A percentile compares a stretch with the other conserved stretches of the same genome.
These are phyloP conservation scores for Plasmopara halstedii DNA, from an alignment of 352 stramenopile species.

Conservation along the genomic window DNA sequence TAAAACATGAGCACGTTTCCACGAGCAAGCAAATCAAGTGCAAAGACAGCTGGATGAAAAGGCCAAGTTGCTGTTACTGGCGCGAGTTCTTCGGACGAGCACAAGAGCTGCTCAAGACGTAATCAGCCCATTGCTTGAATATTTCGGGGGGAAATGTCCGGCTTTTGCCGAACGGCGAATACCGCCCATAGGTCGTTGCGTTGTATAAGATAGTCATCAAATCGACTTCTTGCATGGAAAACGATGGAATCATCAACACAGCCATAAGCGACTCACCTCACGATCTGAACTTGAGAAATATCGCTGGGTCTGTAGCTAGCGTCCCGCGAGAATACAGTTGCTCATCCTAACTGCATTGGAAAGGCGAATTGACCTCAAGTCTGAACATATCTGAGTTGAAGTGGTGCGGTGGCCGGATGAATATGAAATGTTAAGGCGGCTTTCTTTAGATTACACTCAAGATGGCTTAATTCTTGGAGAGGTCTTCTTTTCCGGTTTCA, in stretches of 20 bases:
- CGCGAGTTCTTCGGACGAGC: constrained; percentile 9
- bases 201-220: not conserved
- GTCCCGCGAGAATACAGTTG: not conserved
- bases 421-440: no score
- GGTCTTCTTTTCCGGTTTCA: no score
- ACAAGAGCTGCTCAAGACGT: constrained; percentile 2
- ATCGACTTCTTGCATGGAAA: no score
- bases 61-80: constrained; percentile 22
- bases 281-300: not conserved
- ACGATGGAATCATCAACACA: no score
- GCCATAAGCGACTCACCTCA: not conserved
- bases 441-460: no score
- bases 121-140: constrained; percentile 7
- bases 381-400: not conserved
- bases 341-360: not conserved
- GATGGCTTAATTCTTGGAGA: no score
- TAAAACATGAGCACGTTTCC: constrained; percentile 2
- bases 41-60: constrained; percentile 21
- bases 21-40: constrained; percentile 8
- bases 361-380: not conserved
- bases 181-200: no score
- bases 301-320: not conserved
- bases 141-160: constrained; percentile 1
- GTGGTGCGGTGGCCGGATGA: not conserved
- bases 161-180: not conserved